These are phyloP conservation scores for Kockovaella imperatae DNA, from an alignment of 768 basidiomycete genomes.

Conservation along the genomic window DNA sequence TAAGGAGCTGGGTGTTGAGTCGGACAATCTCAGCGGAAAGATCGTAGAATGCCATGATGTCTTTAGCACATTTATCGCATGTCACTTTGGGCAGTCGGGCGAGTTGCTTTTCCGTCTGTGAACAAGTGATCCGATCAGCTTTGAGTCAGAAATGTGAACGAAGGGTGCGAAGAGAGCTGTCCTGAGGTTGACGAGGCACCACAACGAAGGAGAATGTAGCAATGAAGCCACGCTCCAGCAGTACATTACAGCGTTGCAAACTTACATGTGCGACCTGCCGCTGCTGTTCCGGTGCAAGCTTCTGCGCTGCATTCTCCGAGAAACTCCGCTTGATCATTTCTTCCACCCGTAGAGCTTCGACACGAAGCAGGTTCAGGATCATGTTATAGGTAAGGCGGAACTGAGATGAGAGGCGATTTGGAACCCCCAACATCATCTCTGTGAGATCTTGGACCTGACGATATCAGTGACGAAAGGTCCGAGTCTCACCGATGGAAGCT, in stretches of 20 bases:
- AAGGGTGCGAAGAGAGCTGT: slow-evolving; percentile 1
- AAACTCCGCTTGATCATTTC: slow-evolving; percentile 99
- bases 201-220: background rate
- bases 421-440: slow-evolving; percentile 89
- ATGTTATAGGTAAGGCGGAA: slow-evolving; percentile 98
- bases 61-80: slow-evolving; percentile 61
- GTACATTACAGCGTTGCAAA: slow-evolving; percentile 8
- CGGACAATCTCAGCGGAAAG: slow-evolving; percentile 56
- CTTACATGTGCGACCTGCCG: slow-evolving; percentile 72
- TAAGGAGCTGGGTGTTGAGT: slow-evolving; percentile 58
- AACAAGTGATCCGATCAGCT: background rate
- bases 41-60: slow-evolving; percentile 73
- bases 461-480: slow-evolving; percentile 4
- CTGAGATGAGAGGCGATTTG: slow-evolving; percentile 86
- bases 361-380: slow-evolving; percentile 92
- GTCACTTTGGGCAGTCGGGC: slow-evolving; percentile 57
- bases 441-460: slow-evolving; percentile 62
- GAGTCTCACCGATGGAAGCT: slow-evolving; percentile 68
- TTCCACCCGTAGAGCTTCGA: slow-evolving; percentile 90
- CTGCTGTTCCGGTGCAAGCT: slow-evolving; percentile 85
- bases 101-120: slow-evolving; percentile 64
- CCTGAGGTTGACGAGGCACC: background rate
- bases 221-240: background rate
- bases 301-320: slow-evolving; percentile 93
- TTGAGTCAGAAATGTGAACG: background rate